Evolutionary conservation across 768 basidiomycete genomes (phyloP).

Genomic region (Gloeopeniophorella convolvens): DNA sequence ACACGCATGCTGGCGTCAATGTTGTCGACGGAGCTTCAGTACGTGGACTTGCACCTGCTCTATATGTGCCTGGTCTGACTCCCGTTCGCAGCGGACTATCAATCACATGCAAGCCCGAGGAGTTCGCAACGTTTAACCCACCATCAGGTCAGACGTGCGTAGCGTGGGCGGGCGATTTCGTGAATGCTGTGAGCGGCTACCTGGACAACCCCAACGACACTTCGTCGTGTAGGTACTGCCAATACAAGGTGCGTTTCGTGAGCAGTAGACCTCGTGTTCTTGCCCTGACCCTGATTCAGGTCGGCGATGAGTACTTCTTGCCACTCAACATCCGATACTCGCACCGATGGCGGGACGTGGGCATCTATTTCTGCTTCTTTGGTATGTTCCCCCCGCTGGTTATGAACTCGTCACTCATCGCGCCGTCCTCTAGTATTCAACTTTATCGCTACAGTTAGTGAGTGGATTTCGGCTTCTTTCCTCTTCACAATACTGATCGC

Average conservation of each 20-base stretch:
- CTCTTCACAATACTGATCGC: constrained; percentile 5
- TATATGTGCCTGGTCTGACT: background rate
- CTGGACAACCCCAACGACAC: constrained; percentile 61
- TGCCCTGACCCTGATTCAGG: constrained; percentile 22
- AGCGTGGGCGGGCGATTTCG: constrained; percentile 66
- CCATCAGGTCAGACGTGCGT: constrained; percentile 68
- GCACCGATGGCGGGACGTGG: constrained; percentile 62
- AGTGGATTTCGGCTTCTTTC: constrained; percentile 14
- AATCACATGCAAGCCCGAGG: constrained; percentile 58
- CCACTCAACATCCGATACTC: constrained; percentile 62
- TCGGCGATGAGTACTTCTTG: constrained; percentile 64
- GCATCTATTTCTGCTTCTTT: constrained; percentile 57
- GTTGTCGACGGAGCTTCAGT: constrained; percentile 74
- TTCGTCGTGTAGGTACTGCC: constrained; percentile 63
- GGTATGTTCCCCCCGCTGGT: constrained; percentile 30
- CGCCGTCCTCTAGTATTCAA: constrained; percentile 50
- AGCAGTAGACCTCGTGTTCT: background rate
- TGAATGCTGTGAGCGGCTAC: constrained; percentile 60
- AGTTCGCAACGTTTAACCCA: constrained; percentile 67
- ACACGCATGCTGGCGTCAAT: constrained; percentile 73
- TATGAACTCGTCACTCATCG: background rate
- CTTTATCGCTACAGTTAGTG: constrained; percentile 49
- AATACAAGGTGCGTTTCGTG: constrained; percentile 37
- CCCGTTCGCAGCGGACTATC: constrained; percentile 43
- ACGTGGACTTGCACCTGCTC: constrained; percentile 14